Percentiles rank a stretch among this genome's conserved stretches.
These are phyloP conservation scores for Cladorrhinum sp. DNA, from an alignment of 2,329 filamentous ascomycete genomes.

Conservation along the genomic window DNA sequence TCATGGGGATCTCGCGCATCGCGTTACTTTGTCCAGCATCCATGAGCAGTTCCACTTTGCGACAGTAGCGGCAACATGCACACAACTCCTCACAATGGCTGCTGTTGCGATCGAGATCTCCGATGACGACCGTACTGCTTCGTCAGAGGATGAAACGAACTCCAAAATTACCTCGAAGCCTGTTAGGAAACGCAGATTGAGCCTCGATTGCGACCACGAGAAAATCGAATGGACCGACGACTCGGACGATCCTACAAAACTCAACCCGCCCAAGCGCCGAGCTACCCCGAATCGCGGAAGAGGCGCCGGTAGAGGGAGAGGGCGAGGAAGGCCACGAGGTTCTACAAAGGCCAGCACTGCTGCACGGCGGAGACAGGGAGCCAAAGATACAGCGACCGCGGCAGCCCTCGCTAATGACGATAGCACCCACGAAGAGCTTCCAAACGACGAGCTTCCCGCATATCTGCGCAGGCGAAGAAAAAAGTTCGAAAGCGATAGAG, in stretches of 20 bases:
- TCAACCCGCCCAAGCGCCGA: constrained; percentile 34
- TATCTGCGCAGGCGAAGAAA: constrained; percentile 67
- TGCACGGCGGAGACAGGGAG: not conserved
- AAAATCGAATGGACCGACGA: constrained; percentile 58
- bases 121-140: constrained; percentile 26
- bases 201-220: constrained; percentile 33
- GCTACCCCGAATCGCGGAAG: not conserved
- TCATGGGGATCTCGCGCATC: not conserved
- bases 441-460: constrained; percentile 58
- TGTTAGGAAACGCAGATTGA: constrained; percentile 38
- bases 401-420: constrained; percentile 7
- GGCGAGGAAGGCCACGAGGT: not conserved
- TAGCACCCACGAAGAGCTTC: constrained; percentile 28
- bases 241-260: constrained; percentile 58
- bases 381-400: constrained; percentile 1
- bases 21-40: not conserved
- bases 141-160: constrained; percentile 13
- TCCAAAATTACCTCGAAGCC: constrained; percentile 5
- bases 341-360: not conserved
- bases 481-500: constrained; percentile 63
- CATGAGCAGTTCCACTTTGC: not conserved
- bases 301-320: constrained; percentile 38
- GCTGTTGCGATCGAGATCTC: constrained; percentile 18
- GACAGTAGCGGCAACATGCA: constrained; percentile 11
- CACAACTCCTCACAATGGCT: constrained; percentile 15